phyloP scores from a whole-genome alignment of 805 yeast genomes.

The Metschnikowia kunwiensis region DNA sequence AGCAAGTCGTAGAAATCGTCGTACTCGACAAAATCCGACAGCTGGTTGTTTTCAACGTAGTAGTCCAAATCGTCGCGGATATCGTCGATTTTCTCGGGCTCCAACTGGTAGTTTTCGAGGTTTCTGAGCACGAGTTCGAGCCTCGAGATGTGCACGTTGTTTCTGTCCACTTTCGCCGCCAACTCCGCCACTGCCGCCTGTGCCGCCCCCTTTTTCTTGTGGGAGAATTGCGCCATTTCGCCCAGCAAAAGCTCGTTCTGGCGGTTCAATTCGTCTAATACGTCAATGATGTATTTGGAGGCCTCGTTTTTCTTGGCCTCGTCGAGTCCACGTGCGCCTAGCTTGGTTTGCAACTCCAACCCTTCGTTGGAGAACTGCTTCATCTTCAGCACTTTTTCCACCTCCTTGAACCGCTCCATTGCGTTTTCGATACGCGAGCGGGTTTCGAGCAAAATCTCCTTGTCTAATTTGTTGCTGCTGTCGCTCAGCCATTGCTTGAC shows the following conservation, averaged over 20 bases:
- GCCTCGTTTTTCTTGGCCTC: conserved; percentile 78
- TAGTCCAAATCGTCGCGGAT: conserved; percentile 88
- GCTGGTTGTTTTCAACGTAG: conserved; percentile 91
- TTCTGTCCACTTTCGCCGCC: conserved; percentile 64
- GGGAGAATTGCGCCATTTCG: conserved; percentile 43
- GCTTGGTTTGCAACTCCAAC: conserved; percentile 63
- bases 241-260: conserved; percentile 80
- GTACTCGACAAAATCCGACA: conserved; percentile 89
- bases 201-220: conserved; percentile 52
- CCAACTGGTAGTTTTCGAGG: conserved; percentile 70
- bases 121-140: conserved; percentile 75
- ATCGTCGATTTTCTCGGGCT: conserved; percentile 69
- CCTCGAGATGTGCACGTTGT: conserved; percentile 72
- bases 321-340: conserved; percentile 32
- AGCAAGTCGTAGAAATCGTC: conserved; percentile 88
- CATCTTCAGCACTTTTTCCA: conserved; percentile 89
- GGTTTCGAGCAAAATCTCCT: conserved; percentile 50
- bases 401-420: conserved; percentile 94
- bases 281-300: conserved; percentile 61
- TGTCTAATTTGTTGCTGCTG: conserved; percentile 79
- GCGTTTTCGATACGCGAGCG: conserved; percentile 74
- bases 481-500: conserved; percentile 93
- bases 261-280: conserved; percentile 74
- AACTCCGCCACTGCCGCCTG: conserved; percentile 61
- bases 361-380: conserved; percentile 95